phyloP scores from a whole-genome alignment of 1,284 basidiomycete genomes.

The Porodaedalea pini region DNA sequence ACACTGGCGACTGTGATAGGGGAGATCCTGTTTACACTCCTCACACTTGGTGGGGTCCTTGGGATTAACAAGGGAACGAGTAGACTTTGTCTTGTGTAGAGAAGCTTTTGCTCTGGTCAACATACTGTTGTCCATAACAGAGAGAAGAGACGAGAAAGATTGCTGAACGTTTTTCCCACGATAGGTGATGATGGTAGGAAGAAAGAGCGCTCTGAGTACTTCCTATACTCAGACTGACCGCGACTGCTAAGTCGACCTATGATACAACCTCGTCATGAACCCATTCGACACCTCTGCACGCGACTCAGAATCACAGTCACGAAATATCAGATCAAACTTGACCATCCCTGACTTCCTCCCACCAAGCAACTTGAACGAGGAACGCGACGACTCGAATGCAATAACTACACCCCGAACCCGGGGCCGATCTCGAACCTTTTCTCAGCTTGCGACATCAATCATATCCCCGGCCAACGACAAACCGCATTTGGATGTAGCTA shows the following conservation, averaged over 20 bases:
- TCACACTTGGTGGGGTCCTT: too few relatives aligned
- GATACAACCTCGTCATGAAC: not conserved
- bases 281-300: not conserved
- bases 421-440: slow-evolving; percentile 14
- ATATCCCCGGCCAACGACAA: slow-evolving; percentile 9
- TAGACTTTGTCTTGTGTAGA: too few relatives aligned
- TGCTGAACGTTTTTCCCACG: too few relatives aligned
- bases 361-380: not conserved
- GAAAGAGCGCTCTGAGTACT: too few relatives aligned
- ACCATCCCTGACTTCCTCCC: slow-evolving; percentile 2
- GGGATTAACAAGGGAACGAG: too few relatives aligned
- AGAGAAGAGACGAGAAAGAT: too few relatives aligned
- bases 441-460: slow-evolving; percentile 14
- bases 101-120: too few relatives aligned
- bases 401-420: slow-evolving; percentile 3
- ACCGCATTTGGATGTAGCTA: not conserved
- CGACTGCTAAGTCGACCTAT: not conserved
- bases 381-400: not conserved
- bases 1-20: too few relatives aligned
- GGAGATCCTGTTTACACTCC: too few relatives aligned
- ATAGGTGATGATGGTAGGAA: too few relatives aligned
- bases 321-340: not conserved
- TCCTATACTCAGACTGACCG: too few relatives aligned
- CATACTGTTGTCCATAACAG: too few relatives aligned
- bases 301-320: not conserved